Base-by-base conservation (phyloP, 2,329 filamentous ascomycete species). In the Fusarium drepaniforme region DNA sequence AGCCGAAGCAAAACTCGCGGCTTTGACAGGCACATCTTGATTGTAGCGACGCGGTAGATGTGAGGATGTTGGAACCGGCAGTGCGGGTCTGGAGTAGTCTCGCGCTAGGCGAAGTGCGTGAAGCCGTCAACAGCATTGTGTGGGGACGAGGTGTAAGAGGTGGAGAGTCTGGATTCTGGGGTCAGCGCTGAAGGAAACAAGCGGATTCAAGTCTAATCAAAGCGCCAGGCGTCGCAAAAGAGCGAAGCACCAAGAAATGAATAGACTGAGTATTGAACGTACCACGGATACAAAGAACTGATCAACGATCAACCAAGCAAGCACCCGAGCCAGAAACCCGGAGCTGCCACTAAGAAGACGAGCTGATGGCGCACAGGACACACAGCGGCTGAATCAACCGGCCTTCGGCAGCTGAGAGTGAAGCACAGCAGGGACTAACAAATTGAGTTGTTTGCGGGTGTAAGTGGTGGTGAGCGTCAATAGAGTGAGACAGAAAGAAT, bases 1-100 rank as follows among this genome's bases (percentile, higher is more conserved):
- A 74, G 62, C 84, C 85, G 68, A 90, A 85, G 69, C 88, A 86
- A 70, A 90, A 88, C 40, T 77, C 78, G 40, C 90, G 86, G 75
- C 51, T 69, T 64, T 81, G 80, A 18, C 72, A 64, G 12, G 72
- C 51, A 59, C 71, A 75, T 62, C 64, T 74, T 25, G 74, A 71
- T 44, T 74, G 73, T 21, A 78, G 51, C 5, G 66, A 68, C 38
- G 70, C n/a, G 15, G 69, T 51, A 38, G 71, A 69, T 9, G 73
- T 66, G 23, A 77, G 44, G 11, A 64, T n/a, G n/a, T 59, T 69
- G 9, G 75, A 67, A 42, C 60, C 42, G 51, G 46, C n/a, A 40
- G 59, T n/a, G 21, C 68, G 69, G 35, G 71, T 72, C 49, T 77
- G 78, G 57, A 81, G 66, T 35, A 78, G 68, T 67, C 75, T 78